Percentiles rank a stretch among this genome's conserved stretches.
phyloP scores from a whole-genome alignment of 305 asterid genomes.

The Fraxinus angustifolia region DNA sequence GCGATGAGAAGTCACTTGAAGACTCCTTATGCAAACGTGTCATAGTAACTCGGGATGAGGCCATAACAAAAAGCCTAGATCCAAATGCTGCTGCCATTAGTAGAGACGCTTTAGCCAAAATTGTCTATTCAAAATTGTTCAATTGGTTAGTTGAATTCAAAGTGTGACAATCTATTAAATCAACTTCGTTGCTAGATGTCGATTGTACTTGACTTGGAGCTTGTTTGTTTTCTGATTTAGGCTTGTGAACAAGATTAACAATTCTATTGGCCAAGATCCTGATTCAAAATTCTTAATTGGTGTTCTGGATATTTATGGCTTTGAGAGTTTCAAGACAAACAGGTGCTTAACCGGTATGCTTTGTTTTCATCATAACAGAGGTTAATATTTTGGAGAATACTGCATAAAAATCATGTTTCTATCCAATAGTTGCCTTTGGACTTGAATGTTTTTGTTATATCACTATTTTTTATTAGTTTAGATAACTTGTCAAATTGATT shows the following conservation, averaged over 20 bases:
- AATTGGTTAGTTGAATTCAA: constrained; percentile 59
- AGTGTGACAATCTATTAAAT: constrained; percentile 4
- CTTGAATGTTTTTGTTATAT: constrained; percentile 9
- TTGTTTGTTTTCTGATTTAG: constrained; percentile 39
- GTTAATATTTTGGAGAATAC: constrained; percentile 40
- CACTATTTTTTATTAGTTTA: not conserved
- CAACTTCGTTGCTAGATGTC: not conserved
- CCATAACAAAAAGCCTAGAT: constrained; percentile 71
- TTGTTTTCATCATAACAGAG: constrained; percentile 53
- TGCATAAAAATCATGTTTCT: constrained; percentile 29
- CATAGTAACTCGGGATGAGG: constrained; percentile 84
- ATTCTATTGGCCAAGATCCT: constrained; percentile 90
- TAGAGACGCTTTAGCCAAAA: constrained; percentile 85
- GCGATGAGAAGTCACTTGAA: constrained; percentile 67
- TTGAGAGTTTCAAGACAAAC: constrained; percentile 99
- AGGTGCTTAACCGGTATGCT: constrained; percentile 99
- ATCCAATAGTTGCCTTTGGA: constrained; percentile 12
- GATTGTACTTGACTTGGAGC: constrained; percentile 9
- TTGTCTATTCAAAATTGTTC: constrained; percentile 73
- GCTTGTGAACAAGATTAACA: constrained; percentile 86
- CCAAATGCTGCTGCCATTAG: constrained; percentile 64
- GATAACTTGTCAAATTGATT: constrained; percentile 14
- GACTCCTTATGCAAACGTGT: constrained; percentile 78
- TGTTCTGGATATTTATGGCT: constrained; percentile 95
- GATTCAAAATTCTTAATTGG: constrained; percentile 74